A percentile compares a stretch with the other conserved stretches of the same genome.
Conservation (phyloP, 163 green algal species). For the Prototheca wickerhamii region DNA sequence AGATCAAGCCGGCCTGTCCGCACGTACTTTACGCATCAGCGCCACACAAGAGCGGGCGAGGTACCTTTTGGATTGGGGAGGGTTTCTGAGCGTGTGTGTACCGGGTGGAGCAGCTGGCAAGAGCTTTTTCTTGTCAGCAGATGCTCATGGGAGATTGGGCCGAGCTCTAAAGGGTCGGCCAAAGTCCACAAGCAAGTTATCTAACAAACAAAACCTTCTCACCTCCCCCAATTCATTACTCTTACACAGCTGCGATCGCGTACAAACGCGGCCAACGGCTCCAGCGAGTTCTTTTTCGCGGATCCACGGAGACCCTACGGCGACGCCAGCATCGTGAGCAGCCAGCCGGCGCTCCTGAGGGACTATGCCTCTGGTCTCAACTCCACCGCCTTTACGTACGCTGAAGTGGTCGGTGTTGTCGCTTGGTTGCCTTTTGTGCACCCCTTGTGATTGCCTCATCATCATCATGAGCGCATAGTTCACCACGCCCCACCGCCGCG, state of each 20-base stretch:
- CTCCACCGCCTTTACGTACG: conserved; percentile 18
- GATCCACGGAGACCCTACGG: conserved; percentile 8
- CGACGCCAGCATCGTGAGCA: conserved; percentile 25
- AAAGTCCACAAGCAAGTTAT: no score
- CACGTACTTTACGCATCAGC: conserved; percentile 22
- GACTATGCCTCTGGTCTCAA: conserved; percentile 17
- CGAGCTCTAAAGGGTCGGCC: not conserved
- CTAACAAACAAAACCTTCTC: no score
- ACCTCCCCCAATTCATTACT: no score
- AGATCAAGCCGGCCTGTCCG: not conserved
- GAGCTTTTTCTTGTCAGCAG: not conserved
- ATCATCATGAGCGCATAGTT: no score
- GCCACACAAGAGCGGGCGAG: conserved; percentile 15
- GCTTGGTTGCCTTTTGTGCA: no score
- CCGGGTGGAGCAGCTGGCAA: conserved; percentile 19
- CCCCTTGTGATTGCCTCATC: no score
- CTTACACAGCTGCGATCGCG: no score
- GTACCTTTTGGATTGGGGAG: conserved; percentile 4
- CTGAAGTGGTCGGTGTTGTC: no score
- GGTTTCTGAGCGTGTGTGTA: not conserved
- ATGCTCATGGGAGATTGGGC: not conserved
- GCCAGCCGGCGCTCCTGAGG: conserved; percentile 18
- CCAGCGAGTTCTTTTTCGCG: conserved; percentile 8
- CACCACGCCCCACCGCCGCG: no score
- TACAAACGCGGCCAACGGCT: conserved; percentile 11